Conservation (phyloP, 371 early-diverging fungal genomes). For the Rhizopus microsporus region DNA sequence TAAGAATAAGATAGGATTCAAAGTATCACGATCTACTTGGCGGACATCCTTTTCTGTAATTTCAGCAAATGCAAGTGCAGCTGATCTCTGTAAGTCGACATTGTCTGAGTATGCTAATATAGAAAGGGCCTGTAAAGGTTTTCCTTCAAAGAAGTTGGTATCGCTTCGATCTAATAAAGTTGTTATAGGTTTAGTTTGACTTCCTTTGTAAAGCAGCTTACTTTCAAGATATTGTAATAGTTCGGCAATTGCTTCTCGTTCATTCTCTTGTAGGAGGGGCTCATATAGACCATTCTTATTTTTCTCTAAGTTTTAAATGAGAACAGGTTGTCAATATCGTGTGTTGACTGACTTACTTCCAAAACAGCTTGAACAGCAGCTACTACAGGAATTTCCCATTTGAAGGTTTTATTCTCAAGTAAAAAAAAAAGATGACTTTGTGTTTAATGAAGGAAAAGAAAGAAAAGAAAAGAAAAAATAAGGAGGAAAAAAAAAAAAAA, state of each 20-base stretch:
- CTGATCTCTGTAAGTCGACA: constrained; percentile 85
- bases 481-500: not conserved
- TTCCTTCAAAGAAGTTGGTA: constrained; percentile 87
- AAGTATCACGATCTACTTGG: constrained; percentile 74
- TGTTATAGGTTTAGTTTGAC: not conserved
- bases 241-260: constrained; percentile 84
- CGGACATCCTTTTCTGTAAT: constrained; percentile 90
- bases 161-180: constrained; percentile 64
- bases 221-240: constrained; percentile 82
- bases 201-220: constrained; percentile 38
- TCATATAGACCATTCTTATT: constrained; percentile 67
- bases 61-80: constrained; percentile 91
- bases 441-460: not conserved
- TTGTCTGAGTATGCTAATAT: constrained; percentile 85
- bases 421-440: no score
- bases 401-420: no score
- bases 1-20: constrained; percentile 83
- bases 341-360: constrained; percentile 39
- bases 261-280: constrained; percentile 81
- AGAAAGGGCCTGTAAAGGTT: constrained; percentile 80
- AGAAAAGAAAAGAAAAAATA: not conserved
- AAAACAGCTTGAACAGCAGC: constrained; percentile 47
- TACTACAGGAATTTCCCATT: constrained; percentile 31
- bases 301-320: constrained; percentile 30
- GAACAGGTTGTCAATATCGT: not conserved